Percentiles rank a stretch among this genome's conserved stretches.
Evolutionary conservation across 441 rosid genomes (phyloP).

Genomic region (Breynia disticha): DNA sequence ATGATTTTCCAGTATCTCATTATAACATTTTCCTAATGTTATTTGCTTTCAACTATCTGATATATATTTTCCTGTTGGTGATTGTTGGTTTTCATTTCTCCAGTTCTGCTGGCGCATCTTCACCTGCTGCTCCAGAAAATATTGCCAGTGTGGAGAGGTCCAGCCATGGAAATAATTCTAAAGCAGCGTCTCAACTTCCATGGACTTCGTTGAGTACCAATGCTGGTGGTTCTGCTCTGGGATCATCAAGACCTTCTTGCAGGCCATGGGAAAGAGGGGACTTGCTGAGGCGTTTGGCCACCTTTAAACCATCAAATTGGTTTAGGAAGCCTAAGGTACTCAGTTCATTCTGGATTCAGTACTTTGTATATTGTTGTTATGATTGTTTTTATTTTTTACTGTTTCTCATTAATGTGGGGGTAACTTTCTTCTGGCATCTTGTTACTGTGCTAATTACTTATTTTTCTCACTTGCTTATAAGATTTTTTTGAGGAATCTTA

Average conservation of each 20-base stretch:
- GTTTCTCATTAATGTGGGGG: too few species aligned
- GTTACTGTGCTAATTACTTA: too few species aligned
- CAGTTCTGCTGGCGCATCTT: slow-evolving; percentile 96
- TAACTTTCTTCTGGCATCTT: too few species aligned
- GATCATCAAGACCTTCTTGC: slow-evolving; percentile 62
- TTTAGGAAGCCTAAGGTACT: slow-evolving; percentile 88
- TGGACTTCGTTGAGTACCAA: slow-evolving; percentile 42
- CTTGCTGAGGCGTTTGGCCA: slow-evolving; percentile 88
- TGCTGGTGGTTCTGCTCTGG: slow-evolving; percentile 42
- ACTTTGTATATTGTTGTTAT: too few species aligned
- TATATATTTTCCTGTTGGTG: slow-evolving; percentile 1
- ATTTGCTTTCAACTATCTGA: not conserved
- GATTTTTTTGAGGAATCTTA: too few species aligned
- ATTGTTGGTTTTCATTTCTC: not conserved
- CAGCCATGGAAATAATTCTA: slow-evolving; percentile 52
- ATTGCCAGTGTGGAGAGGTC: slow-evolving; percentile 56
- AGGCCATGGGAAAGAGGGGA: slow-evolving; percentile 99
- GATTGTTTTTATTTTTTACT: too few species aligned
- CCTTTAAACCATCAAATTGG: slow-evolving; percentile 92
- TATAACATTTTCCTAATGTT: not conserved
- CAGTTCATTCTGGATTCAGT: too few species aligned
- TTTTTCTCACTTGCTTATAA: too few species aligned
- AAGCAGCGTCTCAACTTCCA: slow-evolving; percentile 46
- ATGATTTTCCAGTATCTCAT: too few species aligned
- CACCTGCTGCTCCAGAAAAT: slow-evolving; percentile 68